Percentiles rank a stretch among this genome's conserved stretches.
These are phyloP conservation scores for Podaxis pistillaris DNA, from an alignment of 768 basidiomycete species.

Conservation along the genomic window DNA sequence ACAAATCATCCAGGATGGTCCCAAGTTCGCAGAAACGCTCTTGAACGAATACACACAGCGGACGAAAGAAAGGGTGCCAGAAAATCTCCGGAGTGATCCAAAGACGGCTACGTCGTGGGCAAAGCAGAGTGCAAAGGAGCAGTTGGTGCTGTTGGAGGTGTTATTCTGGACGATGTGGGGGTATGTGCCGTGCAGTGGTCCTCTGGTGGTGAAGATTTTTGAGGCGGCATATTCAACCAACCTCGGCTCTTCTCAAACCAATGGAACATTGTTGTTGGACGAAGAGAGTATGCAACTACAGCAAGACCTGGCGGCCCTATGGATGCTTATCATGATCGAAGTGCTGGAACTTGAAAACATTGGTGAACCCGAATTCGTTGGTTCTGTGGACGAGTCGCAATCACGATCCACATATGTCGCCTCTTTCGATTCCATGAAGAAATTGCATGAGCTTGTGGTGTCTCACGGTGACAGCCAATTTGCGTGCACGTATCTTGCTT, in stretches of 20 bases:
- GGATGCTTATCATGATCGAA: constrained; percentile 80
- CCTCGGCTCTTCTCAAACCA: constrained; percentile 63
- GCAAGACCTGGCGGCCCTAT: constrained; percentile 68
- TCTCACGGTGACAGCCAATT: constrained; percentile 62
- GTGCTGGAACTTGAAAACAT: constrained; percentile 76
- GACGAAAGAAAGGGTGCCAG: constrained; percentile 47
- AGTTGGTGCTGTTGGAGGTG: constrained; percentile 78
- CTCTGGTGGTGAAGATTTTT: constrained; percentile 61
- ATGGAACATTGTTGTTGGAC: constrained; percentile 65
- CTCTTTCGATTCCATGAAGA: constrained; percentile 59
- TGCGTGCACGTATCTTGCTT: constrained; percentile 72
- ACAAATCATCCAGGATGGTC: constrained; percentile 61
- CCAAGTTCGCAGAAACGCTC: constrained; percentile 58
- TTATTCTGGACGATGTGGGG: constrained; percentile 90
- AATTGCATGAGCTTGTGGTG: constrained; percentile 66
- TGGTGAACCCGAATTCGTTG: constrained; percentile 48
- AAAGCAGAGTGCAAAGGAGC: constrained; percentile 75
- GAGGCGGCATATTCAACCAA: constrained; percentile 62
- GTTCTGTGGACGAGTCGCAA: constrained; percentile 49
- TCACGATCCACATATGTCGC: constrained; percentile 55
- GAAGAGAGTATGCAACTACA: constrained; percentile 67
- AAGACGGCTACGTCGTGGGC: constrained; percentile 63
- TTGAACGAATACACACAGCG: constrained; percentile 61
- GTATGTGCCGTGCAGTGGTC: constrained; percentile 62
- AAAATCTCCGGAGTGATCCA: constrained; percentile 46